These are phyloP conservation scores for Ustilago nuda DNA, from an alignment of 1,284 basidiomycete genomes.

Conservation along the genomic window DNA sequence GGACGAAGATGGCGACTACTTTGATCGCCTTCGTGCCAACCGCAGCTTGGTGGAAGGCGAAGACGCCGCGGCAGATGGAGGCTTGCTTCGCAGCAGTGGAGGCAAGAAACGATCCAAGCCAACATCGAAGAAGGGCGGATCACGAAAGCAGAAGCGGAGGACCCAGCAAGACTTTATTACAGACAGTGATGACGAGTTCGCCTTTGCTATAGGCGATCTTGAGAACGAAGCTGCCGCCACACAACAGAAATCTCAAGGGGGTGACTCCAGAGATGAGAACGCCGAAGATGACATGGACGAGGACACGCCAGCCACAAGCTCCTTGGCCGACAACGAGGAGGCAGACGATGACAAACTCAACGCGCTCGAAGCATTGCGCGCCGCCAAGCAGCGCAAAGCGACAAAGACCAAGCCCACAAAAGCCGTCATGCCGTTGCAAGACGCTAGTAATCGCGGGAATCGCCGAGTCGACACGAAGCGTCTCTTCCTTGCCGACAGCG, in stretches of 20 bases:
- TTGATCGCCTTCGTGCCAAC: constrained; percentile 41
- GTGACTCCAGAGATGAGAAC: constrained; percentile 12
- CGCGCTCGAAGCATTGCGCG: constrained; percentile 33
- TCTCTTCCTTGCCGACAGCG: constrained; percentile 41
- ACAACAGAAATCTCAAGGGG: background rate
- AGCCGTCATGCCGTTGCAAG: constrained; percentile 21
- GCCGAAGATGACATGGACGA: constrained; percentile 19
- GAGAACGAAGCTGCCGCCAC: constrained; percentile 12
- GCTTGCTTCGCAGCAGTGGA: constrained; percentile 32
- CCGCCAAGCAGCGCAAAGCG: constrained; percentile 27
- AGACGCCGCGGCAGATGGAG: constrained; percentile 28
- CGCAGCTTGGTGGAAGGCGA: constrained; percentile 17
- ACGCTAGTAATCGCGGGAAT: constrained; percentile 27
- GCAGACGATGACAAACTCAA: constrained; percentile 25
- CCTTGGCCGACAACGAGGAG: constrained; percentile 27
- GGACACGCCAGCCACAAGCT: constrained; percentile 40
- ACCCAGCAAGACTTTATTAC: constrained; percentile 61
- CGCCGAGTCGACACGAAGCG: constrained; percentile 37
- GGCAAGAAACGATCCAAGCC: constrained; percentile 18
- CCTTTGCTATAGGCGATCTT: constrained; percentile 43
- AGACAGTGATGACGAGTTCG: constrained; percentile 65
- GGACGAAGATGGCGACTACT: constrained; percentile 47
- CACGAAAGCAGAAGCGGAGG: constrained; percentile 40
- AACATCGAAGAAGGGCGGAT: constrained; percentile 9
- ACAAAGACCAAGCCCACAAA: constrained; percentile 11